Conservation (phyloP, 2,329 filamentous ascomycete species). For the Cladophialophora immunda region DNA sequence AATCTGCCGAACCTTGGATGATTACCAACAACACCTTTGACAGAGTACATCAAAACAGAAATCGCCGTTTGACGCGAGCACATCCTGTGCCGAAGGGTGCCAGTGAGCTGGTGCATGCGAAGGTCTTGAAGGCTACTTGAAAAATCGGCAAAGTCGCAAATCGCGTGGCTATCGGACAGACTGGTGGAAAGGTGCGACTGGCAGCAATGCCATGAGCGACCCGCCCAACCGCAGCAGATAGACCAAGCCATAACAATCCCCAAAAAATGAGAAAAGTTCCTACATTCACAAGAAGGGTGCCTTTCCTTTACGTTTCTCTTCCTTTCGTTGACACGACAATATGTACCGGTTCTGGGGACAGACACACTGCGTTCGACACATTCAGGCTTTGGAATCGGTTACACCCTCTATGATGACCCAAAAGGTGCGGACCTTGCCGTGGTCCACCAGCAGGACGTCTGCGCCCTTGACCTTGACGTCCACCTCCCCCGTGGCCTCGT, state of each 20-base stretch:
- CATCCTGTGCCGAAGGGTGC: neutral
- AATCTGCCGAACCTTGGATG: neutral
- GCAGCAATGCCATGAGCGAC: neutral
- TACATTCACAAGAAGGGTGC: no score
- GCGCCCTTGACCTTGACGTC: conserved; percentile 20
- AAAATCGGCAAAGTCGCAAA: neutral
- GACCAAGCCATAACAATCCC: neutral
- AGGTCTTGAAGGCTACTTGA: neutral
- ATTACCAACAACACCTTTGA: neutral
- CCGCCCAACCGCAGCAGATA: neutral
- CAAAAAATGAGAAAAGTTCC: neutral
- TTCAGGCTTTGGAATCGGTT: conserved; percentile 9
- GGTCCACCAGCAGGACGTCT: conserved; percentile 24
- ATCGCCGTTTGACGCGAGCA: neutral
- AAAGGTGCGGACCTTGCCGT: conserved; percentile 19
- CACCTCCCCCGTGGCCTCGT: conserved; percentile 6
- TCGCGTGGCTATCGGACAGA: neutral
- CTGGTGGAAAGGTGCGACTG: neutral
- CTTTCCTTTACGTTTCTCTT: neutral
- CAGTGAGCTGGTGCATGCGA: neutral
- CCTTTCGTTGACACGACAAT: no score
- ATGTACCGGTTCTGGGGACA: no score
- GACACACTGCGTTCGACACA: no score
- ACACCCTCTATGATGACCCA: conserved; percentile 28
- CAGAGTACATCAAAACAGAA: neutral